Evolutionary conservation across 495 filamentous ascomycete species (phyloP).

Genomic region (Neurospora sp.): DNA sequence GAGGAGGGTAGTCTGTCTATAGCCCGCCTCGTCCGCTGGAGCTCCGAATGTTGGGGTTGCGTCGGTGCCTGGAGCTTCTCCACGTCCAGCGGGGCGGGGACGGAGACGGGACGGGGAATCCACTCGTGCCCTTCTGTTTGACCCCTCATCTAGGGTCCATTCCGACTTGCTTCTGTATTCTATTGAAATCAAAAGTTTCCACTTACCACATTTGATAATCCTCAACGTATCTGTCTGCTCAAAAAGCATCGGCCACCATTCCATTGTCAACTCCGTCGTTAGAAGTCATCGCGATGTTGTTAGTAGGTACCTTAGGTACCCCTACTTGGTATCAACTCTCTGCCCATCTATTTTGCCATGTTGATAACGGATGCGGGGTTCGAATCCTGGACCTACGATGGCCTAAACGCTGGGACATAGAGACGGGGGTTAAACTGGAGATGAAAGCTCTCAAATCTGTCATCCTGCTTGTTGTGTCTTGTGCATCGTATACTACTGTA

Average conservation of each 20-base stretch:
- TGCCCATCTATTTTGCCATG: background rate
- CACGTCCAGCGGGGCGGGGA: background rate
- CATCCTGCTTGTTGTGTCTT: background rate
- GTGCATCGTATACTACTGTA: background rate
- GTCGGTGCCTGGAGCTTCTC: background rate
- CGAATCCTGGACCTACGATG: background rate
- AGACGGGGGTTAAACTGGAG: background rate
- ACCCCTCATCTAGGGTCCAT: background rate
- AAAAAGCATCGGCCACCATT: background rate
- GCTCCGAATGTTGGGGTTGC: background rate
- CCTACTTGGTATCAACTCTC: background rate
- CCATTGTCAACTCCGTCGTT: background rate
- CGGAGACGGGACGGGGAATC: background rate
- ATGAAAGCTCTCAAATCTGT: background rate
- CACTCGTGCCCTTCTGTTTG: background rate
- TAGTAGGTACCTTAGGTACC: too few species aligned
- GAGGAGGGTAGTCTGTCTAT: too few species aligned
- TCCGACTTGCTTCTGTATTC: background rate
- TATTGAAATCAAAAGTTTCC: background rate
- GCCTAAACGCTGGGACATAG: background rate
- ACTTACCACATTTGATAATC: background rate
- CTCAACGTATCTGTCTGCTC: background rate
- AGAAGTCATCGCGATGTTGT: background rate
- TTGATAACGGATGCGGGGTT: background rate
- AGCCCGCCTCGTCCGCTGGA: background rate